phyloP scores from a whole-genome alignment of 2,329 filamentous ascomycete species.

The Beauveria medogensis region DNA sequence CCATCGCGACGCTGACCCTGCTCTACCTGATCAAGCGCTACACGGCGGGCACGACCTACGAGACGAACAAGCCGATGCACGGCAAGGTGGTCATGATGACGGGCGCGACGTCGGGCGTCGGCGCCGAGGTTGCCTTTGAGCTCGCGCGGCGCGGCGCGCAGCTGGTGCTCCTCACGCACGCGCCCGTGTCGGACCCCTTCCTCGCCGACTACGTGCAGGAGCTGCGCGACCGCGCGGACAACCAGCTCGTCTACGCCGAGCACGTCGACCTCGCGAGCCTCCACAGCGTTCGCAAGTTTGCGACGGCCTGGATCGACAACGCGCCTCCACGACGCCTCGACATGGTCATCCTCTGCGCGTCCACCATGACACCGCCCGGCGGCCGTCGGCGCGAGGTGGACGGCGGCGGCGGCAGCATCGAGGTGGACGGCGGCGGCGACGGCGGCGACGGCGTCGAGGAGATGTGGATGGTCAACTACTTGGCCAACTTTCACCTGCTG shows the following conservation, averaged over 20 bases:
- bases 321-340: constrained; percentile 80
- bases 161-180: constrained; percentile 79
- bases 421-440: constrained; percentile 69
- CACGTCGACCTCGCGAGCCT: constrained; percentile 83
- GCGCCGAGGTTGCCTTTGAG: constrained; percentile 64
- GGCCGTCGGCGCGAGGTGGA: constrained; percentile 51
- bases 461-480: constrained; percentile 91
- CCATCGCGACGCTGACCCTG: constrained; percentile 26
- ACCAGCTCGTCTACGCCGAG: constrained; percentile 89
- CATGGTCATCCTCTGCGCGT: constrained; percentile 82
- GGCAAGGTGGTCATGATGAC: constrained; percentile 92
- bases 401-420: constrained; percentile 86
- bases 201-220: constrained; percentile 90
- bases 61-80: constrained; percentile 76
- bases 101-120: constrained; percentile 89
- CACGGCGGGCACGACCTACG: constrained; percentile 66
- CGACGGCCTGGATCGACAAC: constrained; percentile 97
- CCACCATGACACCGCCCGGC: constrained; percentile 64
- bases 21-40: constrained; percentile 58
- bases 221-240: constrained; percentile 65
- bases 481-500: constrained; percentile 91
- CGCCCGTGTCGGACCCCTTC: constrained; percentile 75
- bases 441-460: constrained; percentile 58
- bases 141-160: constrained; percentile 81
- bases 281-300: constrained; percentile 86